These are phyloP conservation scores for Paradendryphiella salina DNA, from an alignment of 2,329 filamentous ascomycete genomes.

Conservation along the genomic window DNA sequence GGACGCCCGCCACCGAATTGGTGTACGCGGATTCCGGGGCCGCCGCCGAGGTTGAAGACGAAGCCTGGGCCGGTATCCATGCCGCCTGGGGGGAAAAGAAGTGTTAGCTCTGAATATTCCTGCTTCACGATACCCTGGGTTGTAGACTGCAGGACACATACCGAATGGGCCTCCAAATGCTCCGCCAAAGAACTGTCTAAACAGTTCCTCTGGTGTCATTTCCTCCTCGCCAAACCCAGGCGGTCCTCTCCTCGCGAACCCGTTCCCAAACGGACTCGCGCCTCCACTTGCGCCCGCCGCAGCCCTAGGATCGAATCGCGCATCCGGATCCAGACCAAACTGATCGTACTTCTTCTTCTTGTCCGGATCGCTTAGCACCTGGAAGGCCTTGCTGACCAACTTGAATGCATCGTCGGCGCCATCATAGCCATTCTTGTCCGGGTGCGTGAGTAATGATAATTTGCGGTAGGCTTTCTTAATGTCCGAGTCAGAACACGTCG, in stretches of 20 bases:
- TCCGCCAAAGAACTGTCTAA: conserved; percentile 93
- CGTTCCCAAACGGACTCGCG: conserved; percentile 63
- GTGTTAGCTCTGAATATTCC: neutral
- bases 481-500: conserved; percentile 73
- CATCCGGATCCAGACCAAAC: conserved; percentile 91
- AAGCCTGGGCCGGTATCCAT: conserved; percentile 85
- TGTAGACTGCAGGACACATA: conserved; percentile 43
- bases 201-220: conserved; percentile 94
- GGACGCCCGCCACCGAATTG: conserved; percentile 86
- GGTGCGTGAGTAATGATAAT: conserved; percentile 89
- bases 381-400: conserved; percentile 92
- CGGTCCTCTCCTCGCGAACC: conserved; percentile 61
- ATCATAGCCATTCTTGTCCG: conserved; percentile 97
- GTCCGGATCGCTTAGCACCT: conserved; percentile 88
- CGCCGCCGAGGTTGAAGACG: conserved; percentile 92
- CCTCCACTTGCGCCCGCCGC: conserved; percentile 45
- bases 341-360: conserved; percentile 88
- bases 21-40: conserved; percentile 88
- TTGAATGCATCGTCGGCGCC: conserved; percentile 98
- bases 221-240: conserved; percentile 83
- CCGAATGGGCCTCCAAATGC: conserved; percentile 69
- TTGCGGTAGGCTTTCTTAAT: conserved; percentile 99
- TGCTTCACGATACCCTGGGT: no score
- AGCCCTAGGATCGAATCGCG: conserved; percentile 71
- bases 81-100: conserved; percentile 45